phyloP scores from a whole-genome alignment of 2,329 filamentous ascomycete species.

The Aureobasidium sp. region DNA sequence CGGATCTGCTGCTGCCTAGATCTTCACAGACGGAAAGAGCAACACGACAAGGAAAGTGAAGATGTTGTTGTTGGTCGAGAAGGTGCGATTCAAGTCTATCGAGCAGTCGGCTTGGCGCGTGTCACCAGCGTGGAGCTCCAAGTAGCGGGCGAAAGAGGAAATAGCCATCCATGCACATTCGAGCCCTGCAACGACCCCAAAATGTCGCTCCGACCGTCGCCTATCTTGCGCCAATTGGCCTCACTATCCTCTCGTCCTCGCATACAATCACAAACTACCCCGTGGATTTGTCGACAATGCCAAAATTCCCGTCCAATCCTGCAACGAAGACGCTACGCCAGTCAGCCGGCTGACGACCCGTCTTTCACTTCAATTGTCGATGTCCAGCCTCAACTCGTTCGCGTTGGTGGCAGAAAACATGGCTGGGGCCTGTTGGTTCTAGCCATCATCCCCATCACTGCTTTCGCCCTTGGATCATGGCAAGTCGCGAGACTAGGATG shows the following conservation, averaged over 20 bases:
- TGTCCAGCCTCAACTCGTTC: constrained; percentile 73
- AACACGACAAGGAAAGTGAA: not conserved
- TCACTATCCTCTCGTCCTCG: constrained; percentile 5
- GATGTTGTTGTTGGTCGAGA: not conserved
- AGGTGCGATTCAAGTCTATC: not conserved
- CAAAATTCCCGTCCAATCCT: constrained; percentile 19
- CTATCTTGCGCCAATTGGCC: constrained; percentile 12
- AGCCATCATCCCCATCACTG: constrained; percentile 82
- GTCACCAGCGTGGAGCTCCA: constrained; percentile 4
- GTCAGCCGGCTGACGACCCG: constrained; percentile 62
- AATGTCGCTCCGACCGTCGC: constrained; percentile 13
- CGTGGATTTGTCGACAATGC: constrained; percentile 26
- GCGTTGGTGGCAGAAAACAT: constrained; percentile 60
- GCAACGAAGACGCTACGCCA: constrained; percentile 30
- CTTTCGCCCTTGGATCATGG: constrained; percentile 88
- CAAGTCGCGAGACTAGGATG: constrained; percentile 87
- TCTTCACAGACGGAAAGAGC: not conserved
- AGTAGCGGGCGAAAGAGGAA: not conserved
- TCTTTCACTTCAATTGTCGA: constrained; percentile 82
- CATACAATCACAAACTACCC: not conserved
- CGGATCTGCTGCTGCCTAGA: not conserved
- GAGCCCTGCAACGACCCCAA: not conserved
- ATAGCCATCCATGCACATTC: not conserved
- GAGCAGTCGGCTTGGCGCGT: constrained; percentile 11
- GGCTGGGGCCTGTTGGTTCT: constrained; percentile 75